Conservation (phyloP, 345 rosid species). For the Hypericum perforatum region DNA sequence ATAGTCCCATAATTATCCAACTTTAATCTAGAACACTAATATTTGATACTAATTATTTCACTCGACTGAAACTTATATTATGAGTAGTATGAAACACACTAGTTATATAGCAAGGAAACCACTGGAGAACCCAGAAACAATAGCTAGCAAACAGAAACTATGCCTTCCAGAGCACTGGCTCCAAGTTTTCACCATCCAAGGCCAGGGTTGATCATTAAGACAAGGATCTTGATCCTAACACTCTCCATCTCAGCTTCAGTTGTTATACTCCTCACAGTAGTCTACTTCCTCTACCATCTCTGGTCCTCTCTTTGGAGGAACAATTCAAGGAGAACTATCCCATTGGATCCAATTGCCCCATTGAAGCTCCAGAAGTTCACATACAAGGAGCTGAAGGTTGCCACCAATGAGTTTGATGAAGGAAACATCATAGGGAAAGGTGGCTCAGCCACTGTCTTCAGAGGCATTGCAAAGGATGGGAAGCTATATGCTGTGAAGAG, state of each 20-base stretch:
- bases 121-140: no score
- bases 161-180: no score
- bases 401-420: slow-evolving; percentile 65
- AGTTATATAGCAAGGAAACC: no score
- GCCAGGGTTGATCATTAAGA: slow-evolving; percentile 33
- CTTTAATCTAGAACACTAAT: no score
- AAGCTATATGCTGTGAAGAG: slow-evolving; percentile 76
- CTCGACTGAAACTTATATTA: no score
- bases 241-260: slow-evolving; percentile 62
- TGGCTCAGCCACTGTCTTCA: slow-evolving; percentile 91
- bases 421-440: slow-evolving; percentile 81
- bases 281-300: slow-evolving; percentile 78
- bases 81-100: no score
- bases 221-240: slow-evolving; percentile 50
- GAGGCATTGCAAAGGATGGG: slow-evolving; percentile 69
- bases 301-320: slow-evolving; percentile 39
- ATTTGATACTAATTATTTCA: no score
- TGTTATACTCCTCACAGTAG: slow-evolving; percentile 47
- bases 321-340: slow-evolving; percentile 57
- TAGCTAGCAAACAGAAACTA: no score
- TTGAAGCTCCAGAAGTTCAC: slow-evolving; percentile 60
- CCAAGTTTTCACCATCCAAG: slow-evolving; percentile 16
- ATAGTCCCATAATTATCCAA: no score
- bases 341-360: slow-evolving; percentile 52
- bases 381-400: slow-evolving; percentile 64